Conservation (phyloP, 1,139 yeast species). For the Blastobotrys serpentis region DNA sequence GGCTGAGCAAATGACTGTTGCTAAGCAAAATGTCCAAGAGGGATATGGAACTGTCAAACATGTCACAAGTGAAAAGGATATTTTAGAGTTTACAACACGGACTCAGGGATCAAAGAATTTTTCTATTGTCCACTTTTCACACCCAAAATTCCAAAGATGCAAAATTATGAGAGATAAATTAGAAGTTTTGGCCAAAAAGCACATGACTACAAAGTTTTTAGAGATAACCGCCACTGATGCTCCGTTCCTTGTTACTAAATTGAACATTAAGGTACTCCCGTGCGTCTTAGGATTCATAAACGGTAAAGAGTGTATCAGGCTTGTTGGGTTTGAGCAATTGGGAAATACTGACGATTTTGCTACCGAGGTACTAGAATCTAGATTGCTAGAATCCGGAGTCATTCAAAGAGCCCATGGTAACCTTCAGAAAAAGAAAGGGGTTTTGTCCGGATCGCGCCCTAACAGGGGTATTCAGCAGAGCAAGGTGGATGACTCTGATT, state of each 20-base stretch:
- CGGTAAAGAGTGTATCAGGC: constrained; percentile 57
- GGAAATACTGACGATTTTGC: constrained; percentile 45
- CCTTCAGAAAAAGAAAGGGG: not conserved
- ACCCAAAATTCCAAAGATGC: constrained; percentile 62
- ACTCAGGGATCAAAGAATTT: constrained; percentile 32
- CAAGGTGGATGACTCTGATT: not conserved
- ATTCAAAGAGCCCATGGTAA: constrained; percentile 4
- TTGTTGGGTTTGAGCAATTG: constrained; percentile 67
- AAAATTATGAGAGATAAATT: constrained; percentile 47
- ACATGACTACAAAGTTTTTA: constrained; percentile 54
- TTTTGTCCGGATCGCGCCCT: not conserved
- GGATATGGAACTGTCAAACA: constrained; percentile 47
- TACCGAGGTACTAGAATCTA: constrained; percentile 48
- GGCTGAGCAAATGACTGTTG: constrained; percentile 44
- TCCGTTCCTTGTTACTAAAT: constrained; percentile 66
- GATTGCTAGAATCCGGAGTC: constrained; percentile 26
- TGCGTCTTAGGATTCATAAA: constrained; percentile 61
- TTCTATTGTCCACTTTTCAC: constrained; percentile 65
- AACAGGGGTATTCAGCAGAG: not conserved
- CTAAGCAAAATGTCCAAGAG: constrained; percentile 41
- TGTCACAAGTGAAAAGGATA: constrained; percentile 51
- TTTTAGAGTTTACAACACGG: constrained; percentile 52
- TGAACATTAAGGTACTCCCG: constrained; percentile 66
- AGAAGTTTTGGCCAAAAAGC: constrained; percentile 51
- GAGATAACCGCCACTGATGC: constrained; percentile 63